Conservation (phyloP, 768 basidiomycete genomes). For the Pleurotus giganteus region DNA sequence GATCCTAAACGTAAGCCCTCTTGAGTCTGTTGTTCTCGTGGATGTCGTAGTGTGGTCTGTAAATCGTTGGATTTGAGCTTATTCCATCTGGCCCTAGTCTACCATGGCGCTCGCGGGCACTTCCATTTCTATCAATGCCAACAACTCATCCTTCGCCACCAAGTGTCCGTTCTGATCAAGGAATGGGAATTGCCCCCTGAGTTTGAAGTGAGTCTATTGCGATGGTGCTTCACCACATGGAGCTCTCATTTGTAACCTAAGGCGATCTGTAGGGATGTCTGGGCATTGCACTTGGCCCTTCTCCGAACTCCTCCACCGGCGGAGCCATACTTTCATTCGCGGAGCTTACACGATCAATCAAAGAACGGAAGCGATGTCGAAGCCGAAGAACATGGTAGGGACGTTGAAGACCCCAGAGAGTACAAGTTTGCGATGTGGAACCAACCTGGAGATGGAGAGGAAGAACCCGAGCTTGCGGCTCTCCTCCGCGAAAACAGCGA, state of each 20-base stretch:
- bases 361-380: slow-evolving; percentile 16
- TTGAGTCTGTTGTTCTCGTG: slow-evolving; percentile 1
- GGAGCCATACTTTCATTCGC: slow-evolving; percentile 54
- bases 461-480: slow-evolving; percentile 39
- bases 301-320: slow-evolving; percentile 57
- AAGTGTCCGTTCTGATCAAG: slow-evolving; percentile 56
- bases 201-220: slow-evolving; percentile 60
- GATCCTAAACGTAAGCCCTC: slow-evolving; percentile 54
- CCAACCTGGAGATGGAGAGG: slow-evolving; percentile 16
- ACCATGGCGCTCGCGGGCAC: slow-evolving; percentile 75
- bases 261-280: slow-evolving; percentile 77
- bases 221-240: slow-evolving; percentile 3
- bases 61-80: background rate
- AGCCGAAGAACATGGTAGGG: slow-evolving; percentile 17
- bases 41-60: slow-evolving; percentile 4
- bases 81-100: slow-evolving; percentile 48
- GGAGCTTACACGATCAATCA: slow-evolving; percentile 23
- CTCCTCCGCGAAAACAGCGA: slow-evolving; percentile 44
- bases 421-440: slow-evolving; percentile 14
- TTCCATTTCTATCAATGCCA: slow-evolving; percentile 83
- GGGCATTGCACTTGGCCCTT: slow-evolving; percentile 70
- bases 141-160: slow-evolving; percentile 78
- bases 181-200: slow-evolving; percentile 76
- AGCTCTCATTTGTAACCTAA: slow-evolving; percentile 23
- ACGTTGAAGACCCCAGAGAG: slow-evolving; percentile 10